Base-by-base conservation (phyloP, 345 rosid genomes). In the Eucalyptus erythrocorys region DNA sequence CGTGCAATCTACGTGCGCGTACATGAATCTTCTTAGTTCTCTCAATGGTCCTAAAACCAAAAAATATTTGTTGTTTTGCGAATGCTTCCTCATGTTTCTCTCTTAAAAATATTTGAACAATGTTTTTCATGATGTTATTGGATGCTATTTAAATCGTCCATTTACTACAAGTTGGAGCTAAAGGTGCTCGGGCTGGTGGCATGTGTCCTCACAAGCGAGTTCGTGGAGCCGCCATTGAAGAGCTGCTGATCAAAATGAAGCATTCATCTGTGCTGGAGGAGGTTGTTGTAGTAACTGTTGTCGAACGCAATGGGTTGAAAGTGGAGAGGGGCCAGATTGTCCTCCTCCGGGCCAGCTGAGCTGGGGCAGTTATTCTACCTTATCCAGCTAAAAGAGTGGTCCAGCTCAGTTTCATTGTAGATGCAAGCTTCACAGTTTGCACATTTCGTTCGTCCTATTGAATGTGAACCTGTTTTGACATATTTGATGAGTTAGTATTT, bases 221-320 rank as follows among this genome's bases (percentile, higher is more conserved):
- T n/a, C n/a, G n/a, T n/a, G n/a, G n/a, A n/a, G n/a, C n/a, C n/a
- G n/a, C n/a, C n/a, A n/a, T n/a, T n/a, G n/a, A n/a, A n/a, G n/a
- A n/a, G n/a, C n/a, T n/a, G n/a, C n/a, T 97, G 98, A 87, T 96
- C 97, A 2, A 98, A 96, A 89, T 96, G 96, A 42, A 97, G 98
- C 24, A 97, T 92, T 24, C 99, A 98, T 90, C 55, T 95, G 37
- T 88, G 88, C 64, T 48, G 37, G 85, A 96, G 10, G 13, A 97
- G 94, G 89, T 96, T 94, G 91, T 93, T 91, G 95, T 89, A 97
- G 87, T 96, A 97, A 53, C 88, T 87, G 93, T 94, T 96, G 89
- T 97, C 96, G 76, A 97, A 96, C 7, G 48, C 26, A 26, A 88
- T 90, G 0, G 95, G 93, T 17, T 88, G 91, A 17, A 90, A 68